Base-by-base conservation (phyloP, 352 stramenopile species). In the Globisporangium cylindrosporum region DNA sequence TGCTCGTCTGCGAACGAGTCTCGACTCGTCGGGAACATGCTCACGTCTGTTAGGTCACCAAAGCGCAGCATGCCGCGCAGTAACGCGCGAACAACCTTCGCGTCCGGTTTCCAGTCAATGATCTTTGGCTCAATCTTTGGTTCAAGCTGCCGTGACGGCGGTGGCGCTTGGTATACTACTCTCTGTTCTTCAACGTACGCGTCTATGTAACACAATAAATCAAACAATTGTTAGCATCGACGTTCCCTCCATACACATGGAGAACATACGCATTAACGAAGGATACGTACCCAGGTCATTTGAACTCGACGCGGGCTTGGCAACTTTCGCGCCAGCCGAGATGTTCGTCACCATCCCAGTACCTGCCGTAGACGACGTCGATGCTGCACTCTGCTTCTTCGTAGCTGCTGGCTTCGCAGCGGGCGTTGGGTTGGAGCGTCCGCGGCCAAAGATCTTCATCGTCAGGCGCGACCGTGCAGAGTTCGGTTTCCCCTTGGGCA, bases 361-460 rank as follows among this genome's bases (percentile, higher is more conserved):
- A 5, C 29, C 9, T 56, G 36, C 2, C 12, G n/a, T 27, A 4
- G 56, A 24, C 1, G 51, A 64, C 1, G 51, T 64, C 41, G 66
- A 54, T 7, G 46, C 48, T 29, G 62, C n/a, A 15, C 62, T 66
- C 18, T 72, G 24, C 62, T 92, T 93, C 62, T 92, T 89, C 15
- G 56, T 18, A 0, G 54, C 36, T 18, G 59, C 66, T 27, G 70
- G 36, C 64, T 85, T 86, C 2, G 75, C 72, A 36, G 70, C 63
- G 1, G 75, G 46, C 15, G 53, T 51, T 1, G 70, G 74, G 22
- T 73, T 79, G 1, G 73, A 80, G 24, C 75, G 78, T 10, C 88
- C 85, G n/a, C 86, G 76, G 9, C 86, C 86, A 57, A 91, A 80
- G 3, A 95, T 67, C 69, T 92, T 93, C 71, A 88, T 89, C 20